These are phyloP conservation scores for Penicillium sp. DNA, from an alignment of 2,329 filamentous ascomycete species.

Conservation along the genomic window DNA sequence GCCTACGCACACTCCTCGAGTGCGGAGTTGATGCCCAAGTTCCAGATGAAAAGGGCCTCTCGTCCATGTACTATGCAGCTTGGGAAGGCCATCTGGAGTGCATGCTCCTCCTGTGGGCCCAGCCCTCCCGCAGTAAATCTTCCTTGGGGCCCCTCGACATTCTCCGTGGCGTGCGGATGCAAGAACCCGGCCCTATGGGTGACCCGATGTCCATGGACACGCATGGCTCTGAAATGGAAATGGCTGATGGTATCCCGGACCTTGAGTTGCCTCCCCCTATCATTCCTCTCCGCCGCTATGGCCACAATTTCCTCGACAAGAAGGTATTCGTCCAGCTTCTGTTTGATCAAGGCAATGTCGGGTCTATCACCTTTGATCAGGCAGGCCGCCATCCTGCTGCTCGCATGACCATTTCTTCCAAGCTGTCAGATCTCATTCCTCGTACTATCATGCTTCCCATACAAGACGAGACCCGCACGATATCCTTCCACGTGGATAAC, in stretches of 20 bases:
- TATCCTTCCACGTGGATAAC: conserved; percentile 95
- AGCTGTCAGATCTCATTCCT: conserved; percentile 91
- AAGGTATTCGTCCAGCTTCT: conserved; percentile 94
- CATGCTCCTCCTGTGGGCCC: conserved; percentile 74
- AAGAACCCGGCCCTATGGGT: conserved; percentile 27
- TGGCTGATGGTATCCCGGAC: conserved; percentile 80
- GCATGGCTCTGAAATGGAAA: conserved; percentile 61
- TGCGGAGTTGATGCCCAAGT: conserved; percentile 75
- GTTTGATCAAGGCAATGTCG: conserved; percentile 66
- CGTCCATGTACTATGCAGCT: conserved; percentile 96
- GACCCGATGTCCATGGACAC: conserved; percentile 30
- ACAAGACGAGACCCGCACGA: conserved; percentile 88
- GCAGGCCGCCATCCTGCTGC: conserved; percentile 95
- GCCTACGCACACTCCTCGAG: conserved; percentile 76
- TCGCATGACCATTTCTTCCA: conserved; percentile 92
- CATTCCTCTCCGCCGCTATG: conserved; percentile 89
- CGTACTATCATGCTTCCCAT: conserved; percentile 94
- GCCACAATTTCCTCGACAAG: conserved; percentile 96
- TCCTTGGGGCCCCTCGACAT: conserved; percentile 35
- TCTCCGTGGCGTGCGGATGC: conserved; percentile 35
- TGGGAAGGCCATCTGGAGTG: conserved; percentile 97
- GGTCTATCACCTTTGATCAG: conserved; percentile 93
- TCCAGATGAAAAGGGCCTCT: conserved; percentile 86
- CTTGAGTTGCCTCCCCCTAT: conserved; percentile 93
- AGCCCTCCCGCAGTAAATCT: conserved; percentile 24